Evolutionary conservation across 768 basidiomycete species (phyloP), one percentile per base, ranked within the genome.

Genomic region (Lactarius indigo): DNA sequence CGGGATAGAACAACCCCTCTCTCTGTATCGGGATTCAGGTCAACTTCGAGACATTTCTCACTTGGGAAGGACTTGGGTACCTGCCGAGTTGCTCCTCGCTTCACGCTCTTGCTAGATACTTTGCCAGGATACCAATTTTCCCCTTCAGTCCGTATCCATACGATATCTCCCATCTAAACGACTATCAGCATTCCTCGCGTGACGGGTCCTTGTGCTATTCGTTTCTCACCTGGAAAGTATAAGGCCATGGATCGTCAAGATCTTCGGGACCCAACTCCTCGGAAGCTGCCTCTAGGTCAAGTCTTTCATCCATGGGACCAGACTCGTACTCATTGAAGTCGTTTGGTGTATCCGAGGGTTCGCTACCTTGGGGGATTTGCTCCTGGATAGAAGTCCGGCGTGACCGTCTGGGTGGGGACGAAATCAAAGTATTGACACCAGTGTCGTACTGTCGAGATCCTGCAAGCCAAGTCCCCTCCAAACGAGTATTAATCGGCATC

Each of bases 231-330:
- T 58, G 57, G 57, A 69, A 71, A 12, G 65, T 61, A 55, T 69
- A 69, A 28, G 63, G 65, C 70, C 70, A 71, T 4, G 70, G 63
- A 2, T 71, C 68, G 31, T 71, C 65, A n/a, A 71, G 64, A 20
- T 71, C 63, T 15, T 64, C 63, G 17, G 70, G 68, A 20, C 64
- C 64, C 23, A 42, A 23, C 56, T 69, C 69, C 18, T 17, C 18
- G 35, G 50, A 59, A 28, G 30, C 55, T 30, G 56, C 68, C n/a
- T 62, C 64, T n/a, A 61, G 17, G 37, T 66, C 62, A 35, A 15
- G 30, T 20, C 57, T 50, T 35, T 64, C 70, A 44, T 59, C 30
- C 1, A 13, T 1, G 23, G 61, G 37, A 15, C 50, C 56, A 33
- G 52, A 63, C n/a, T 55, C 62, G 23, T 39, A n/a, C 57, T 42